phyloP scores from a whole-genome alignment of 768 basidiomycete species.

The Termitomyces heimii region DNA sequence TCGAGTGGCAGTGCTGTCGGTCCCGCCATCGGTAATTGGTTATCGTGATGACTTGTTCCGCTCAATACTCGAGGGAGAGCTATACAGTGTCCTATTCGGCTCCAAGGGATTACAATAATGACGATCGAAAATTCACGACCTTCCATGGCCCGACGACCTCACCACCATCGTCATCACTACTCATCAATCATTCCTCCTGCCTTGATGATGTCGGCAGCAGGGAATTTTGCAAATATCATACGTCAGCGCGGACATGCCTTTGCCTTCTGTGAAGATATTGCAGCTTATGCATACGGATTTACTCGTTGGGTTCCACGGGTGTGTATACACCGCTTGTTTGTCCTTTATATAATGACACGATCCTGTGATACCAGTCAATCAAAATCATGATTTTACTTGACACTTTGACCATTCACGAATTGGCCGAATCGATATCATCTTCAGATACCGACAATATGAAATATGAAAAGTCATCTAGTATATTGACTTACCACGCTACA shows the following conservation, averaged over 20 bases:
- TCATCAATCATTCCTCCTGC: neutral
- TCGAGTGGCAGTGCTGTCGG: no score
- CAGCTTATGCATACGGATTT: conserved; percentile 1
- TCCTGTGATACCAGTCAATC: neutral
- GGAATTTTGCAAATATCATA: neutral
- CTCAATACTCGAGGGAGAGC: no score
- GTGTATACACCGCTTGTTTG: neutral
- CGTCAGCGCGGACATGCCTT: neutral
- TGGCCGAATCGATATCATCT: neutral
- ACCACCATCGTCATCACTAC: neutral
- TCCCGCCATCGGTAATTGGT: no score
- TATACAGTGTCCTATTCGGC: no score
- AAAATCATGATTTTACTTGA: neutral
- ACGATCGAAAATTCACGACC: neutral
- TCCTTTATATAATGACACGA: neutral
- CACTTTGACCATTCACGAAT: neutral
- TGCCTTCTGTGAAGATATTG: conserved; percentile 5
- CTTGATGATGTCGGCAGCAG: conserved; percentile 1
- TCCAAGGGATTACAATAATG: neutral
- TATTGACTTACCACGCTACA: neutral
- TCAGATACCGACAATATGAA: neutral
- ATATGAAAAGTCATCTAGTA: neutral
- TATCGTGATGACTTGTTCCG: no score
- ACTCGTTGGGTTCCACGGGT: conserved; percentile 4
- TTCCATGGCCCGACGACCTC: neutral